Evolutionary conservation across 2,329 filamentous ascomycete species (phyloP).

Genomic region (Alternaria dauci): DNA sequence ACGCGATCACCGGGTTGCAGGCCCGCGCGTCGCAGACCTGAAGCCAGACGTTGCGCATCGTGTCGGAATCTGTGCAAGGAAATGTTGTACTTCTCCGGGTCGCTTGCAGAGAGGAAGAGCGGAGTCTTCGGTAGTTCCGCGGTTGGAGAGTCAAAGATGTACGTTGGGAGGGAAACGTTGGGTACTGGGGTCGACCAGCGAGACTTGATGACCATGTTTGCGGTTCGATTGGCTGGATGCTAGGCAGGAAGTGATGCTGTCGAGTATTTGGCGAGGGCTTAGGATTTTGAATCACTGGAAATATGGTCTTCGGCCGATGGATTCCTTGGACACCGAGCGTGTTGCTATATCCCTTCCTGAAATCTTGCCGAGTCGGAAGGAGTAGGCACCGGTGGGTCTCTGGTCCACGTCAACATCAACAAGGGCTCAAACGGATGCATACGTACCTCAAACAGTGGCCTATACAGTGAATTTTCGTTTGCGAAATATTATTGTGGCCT

Average conservation of each 20-base stretch:
- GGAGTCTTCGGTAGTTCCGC: constrained; percentile 56
- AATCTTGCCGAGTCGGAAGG: neutral
- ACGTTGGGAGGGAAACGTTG: constrained; percentile 55
- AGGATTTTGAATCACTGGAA: neutral
- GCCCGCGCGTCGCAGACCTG: constrained; percentile 71
- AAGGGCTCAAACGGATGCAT: neutral
- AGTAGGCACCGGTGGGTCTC: neutral
- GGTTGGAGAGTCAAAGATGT: constrained; percentile 61
- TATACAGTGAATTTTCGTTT: neutral
- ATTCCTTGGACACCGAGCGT: neutral
- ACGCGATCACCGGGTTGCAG: constrained; percentile 72
- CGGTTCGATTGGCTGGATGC: neutral
- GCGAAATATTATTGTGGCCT: neutral
- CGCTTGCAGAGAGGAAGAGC: constrained; percentile 69
- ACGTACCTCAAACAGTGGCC: neutral
- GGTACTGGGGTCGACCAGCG: constrained; percentile 59
- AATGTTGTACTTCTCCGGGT: constrained; percentile 72
- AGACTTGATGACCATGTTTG: constrained; percentile 62
- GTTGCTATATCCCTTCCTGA: neutral
- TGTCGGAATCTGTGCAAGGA: constrained; percentile 71
- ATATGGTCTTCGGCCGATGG: neutral
- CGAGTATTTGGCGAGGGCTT: neutral
- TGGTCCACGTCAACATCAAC: neutral
- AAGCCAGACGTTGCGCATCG: constrained; percentile 75
- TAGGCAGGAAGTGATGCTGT: neutral